Percentiles rank a stretch among this genome's conserved stretches.
Evolutionary conservation across 2,329 filamentous ascomycete genomes (phyloP).

Genomic region (Davidsoniella neocaledoniae): DNA sequence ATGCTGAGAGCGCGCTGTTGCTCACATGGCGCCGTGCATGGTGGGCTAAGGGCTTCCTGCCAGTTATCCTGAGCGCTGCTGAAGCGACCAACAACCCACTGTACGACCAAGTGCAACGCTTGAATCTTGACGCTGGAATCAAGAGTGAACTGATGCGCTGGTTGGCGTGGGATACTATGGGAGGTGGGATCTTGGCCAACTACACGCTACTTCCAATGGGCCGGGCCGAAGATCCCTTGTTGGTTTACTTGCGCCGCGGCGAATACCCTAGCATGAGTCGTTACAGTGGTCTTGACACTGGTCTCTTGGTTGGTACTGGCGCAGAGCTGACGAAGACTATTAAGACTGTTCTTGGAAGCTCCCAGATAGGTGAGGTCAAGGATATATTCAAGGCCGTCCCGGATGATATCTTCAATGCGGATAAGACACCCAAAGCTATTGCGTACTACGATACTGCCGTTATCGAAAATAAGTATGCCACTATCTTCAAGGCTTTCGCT

Average conservation of each 20-base stretch:
- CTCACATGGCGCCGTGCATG: slow-evolving; percentile 82
- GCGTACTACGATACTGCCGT: slow-evolving; percentile 57
- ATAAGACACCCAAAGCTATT: slow-evolving; percentile 47
- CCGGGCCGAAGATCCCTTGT: slow-evolving; percentile 50
- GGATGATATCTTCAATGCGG: slow-evolving; percentile 44
- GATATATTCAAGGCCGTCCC: slow-evolving; percentile 46
- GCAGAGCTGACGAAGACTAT: slow-evolving; percentile 46
- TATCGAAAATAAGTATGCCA: slow-evolving; percentile 49
- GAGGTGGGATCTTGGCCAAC: slow-evolving; percentile 62
- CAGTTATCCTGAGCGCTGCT: slow-evolving; percentile 59
- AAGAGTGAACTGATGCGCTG: slow-evolving; percentile 63
- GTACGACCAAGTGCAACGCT: slow-evolving; percentile 51
- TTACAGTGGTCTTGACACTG: slow-evolving; percentile 55
- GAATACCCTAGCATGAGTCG: slow-evolving; percentile 58
- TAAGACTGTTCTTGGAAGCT: slow-evolving; percentile 38
- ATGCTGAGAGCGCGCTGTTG: slow-evolving; percentile 63
- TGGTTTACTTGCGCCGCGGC: slow-evolving; percentile 58
- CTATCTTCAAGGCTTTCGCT: slow-evolving; percentile 45
- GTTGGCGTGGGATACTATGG: slow-evolving; percentile 89
- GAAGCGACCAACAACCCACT: slow-evolving; percentile 74
- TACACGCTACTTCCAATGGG: slow-evolving; percentile 77
- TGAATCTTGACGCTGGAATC: slow-evolving; percentile 43
- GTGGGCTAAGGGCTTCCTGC: slow-evolving; percentile 87
- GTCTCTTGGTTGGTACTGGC: slow-evolving; percentile 56
- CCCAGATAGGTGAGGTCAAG: slow-evolving; percentile 38